phyloP scores from a whole-genome alignment of 805 yeast species.

The Priceomyces medius region DNA sequence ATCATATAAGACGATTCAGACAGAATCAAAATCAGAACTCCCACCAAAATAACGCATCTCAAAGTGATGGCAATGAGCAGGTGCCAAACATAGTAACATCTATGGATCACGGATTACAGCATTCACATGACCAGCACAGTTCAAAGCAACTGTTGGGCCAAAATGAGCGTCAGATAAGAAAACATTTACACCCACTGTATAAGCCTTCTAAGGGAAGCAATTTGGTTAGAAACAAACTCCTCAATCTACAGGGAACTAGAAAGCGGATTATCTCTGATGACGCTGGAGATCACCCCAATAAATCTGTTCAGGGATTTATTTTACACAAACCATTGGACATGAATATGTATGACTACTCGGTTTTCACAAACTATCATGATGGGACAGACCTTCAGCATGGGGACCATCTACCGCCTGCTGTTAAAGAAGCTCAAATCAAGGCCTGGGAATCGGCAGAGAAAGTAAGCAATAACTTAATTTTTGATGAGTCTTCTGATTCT shows the following conservation, averaged over 20 bases:
- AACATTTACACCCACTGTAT: slow-evolving; percentile 1
- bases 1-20: slow-evolving; percentile 31
- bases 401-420: slow-evolving; percentile 28
- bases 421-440: slow-evolving; percentile 41
- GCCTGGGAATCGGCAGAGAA: slow-evolving; percentile 49
- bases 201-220: slow-evolving; percentile 24
- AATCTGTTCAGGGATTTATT: slow-evolving; percentile 23
- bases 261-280: slow-evolving; percentile 18
- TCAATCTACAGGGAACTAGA: slow-evolving; percentile 40
- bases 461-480: slow-evolving; percentile 34
- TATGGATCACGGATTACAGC: slow-evolving; percentile 2
- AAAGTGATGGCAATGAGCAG: neutral
- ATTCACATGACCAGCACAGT: slow-evolving; percentile 11
- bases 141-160: slow-evolving; percentile 8
- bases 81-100: slow-evolving; percentile 3
- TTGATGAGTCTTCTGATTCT: slow-evolving; percentile 28
- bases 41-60: slow-evolving; percentile 5
- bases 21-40: slow-evolving; percentile 19
- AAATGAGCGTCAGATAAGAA: slow-evolving; percentile 6
- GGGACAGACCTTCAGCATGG: slow-evolving; percentile 16
- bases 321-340: slow-evolving; percentile 32
- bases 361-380: slow-evolving; percentile 25
- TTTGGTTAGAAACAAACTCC: slow-evolving; percentile 34
- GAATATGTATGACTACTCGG: slow-evolving; percentile 37
- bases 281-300: slow-evolving; percentile 15